phyloP scores from a whole-genome alignment of 176 grass and related monocot species.

The Phoenix roebelenii region DNA sequence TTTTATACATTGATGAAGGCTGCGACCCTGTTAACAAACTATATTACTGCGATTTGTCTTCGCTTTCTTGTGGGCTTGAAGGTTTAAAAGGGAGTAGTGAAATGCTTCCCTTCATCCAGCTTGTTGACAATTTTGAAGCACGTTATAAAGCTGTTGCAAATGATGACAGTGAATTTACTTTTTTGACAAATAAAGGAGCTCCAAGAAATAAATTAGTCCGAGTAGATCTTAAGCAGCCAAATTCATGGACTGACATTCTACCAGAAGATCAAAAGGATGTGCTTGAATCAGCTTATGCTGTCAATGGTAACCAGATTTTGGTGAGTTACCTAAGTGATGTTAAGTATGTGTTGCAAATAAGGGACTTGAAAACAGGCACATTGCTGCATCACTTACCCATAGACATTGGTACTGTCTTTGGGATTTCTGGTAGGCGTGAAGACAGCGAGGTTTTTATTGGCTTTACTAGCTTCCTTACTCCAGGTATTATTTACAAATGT shows the following conservation, averaged over 20 bases:
- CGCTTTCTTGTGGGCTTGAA: slow-evolving; percentile 60
- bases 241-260: slow-evolving; percentile 55
- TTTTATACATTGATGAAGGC: slow-evolving; percentile 54
- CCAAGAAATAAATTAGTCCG: slow-evolving; percentile 75
- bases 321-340: slow-evolving; percentile 89
- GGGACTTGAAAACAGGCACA: slow-evolving; percentile 66
- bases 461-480: slow-evolving; percentile 88
- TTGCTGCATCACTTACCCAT: slow-evolving; percentile 67
- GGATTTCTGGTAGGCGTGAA: slow-evolving; percentile 63
- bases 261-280: slow-evolving; percentile 79
- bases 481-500: slow-evolving; percentile 77
- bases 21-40: slow-evolving; percentile 88
- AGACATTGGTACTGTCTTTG: slow-evolving; percentile 80
- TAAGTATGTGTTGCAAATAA: slow-evolving; percentile 75
- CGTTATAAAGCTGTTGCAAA: slow-evolving; percentile 65
- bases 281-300: slow-evolving; percentile 43
- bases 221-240: slow-evolving; percentile 54
- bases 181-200: slow-evolving; percentile 78
- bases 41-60: slow-evolving; percentile 71
- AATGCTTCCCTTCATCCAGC: slow-evolving; percentile 79
- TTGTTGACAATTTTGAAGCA: slow-evolving; percentile 84
- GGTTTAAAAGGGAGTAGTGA: slow-evolving; percentile 38
- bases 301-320: slow-evolving; percentile 67
- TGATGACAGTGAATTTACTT: slow-evolving; percentile 68
- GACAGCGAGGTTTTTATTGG: slow-evolving; percentile 74